Percentiles rank a stretch among this genome's conserved stretches.
These are phyloP conservation scores for Annulohypoxylon bovei DNA, from an alignment of 495 filamentous ascomycete genomes.

Conservation along the genomic window DNA sequence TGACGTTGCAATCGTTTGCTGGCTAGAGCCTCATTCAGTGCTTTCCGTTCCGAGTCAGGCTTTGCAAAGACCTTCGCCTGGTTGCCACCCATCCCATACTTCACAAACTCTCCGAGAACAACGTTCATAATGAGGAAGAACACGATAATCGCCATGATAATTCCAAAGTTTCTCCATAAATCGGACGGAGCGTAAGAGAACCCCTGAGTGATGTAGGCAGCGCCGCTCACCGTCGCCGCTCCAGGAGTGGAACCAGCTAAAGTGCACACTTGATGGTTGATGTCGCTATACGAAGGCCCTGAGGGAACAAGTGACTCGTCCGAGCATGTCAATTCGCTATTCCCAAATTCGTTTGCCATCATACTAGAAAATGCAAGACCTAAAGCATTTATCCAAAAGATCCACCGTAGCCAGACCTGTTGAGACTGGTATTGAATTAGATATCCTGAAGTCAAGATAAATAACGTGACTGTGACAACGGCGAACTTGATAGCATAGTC, in stretches of 20 bases:
- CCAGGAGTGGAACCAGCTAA: conserved; percentile 74
- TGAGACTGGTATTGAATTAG: conserved; percentile 76
- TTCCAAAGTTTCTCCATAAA: conserved; percentile 81
- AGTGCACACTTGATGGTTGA: conserved; percentile 78
- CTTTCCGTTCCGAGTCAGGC: conserved; percentile 74
- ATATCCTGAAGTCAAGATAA: conserved; percentile 82
- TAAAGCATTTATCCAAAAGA: conserved; percentile 82
- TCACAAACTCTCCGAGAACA: conserved; percentile 78
- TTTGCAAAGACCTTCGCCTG: conserved; percentile 77
- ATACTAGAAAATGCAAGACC: conserved; percentile 76
- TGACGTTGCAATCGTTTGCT: conserved; percentile 66
- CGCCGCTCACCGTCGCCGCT: conserved; percentile 65
- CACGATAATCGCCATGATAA: conserved; percentile 72
- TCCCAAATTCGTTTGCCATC: conserved; percentile 85
- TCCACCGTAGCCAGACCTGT: conserved; percentile 81
- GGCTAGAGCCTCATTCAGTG: conserved; percentile 71
- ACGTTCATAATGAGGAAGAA: conserved; percentile 75
- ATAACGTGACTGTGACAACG: conserved; percentile 77
- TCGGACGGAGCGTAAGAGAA: conserved; percentile 70
- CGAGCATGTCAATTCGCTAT: conserved; percentile 70
- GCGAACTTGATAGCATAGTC: conserved; percentile 87
- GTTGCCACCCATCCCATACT: conserved; percentile 79
- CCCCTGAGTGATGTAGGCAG: conserved; percentile 67
- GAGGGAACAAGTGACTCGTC: conserved; percentile 71
- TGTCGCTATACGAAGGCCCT: conserved; percentile 70